Conservation (phyloP, 345 rosid species). For the Gossypium thurberi region DNA sequence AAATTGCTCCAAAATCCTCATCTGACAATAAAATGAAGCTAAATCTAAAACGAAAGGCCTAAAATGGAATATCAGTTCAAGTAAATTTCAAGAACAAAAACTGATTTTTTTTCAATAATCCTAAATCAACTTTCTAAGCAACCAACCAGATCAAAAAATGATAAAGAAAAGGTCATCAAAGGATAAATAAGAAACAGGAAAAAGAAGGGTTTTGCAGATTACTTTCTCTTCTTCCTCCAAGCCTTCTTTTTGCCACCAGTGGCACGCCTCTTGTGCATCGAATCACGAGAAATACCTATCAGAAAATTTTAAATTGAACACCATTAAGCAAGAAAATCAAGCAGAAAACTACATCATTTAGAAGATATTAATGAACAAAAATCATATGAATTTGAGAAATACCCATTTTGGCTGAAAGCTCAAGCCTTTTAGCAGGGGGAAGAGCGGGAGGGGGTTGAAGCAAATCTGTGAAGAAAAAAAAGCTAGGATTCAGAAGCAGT, state of each 20-base stretch:
- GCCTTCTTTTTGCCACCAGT: constrained; percentile 89
- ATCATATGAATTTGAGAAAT: not conserved
- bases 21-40: not conserved
- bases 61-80: not conserved
- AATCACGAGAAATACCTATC: constrained; percentile 80
- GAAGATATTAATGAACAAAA: not conserved
- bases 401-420: constrained; percentile 38
- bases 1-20: not conserved
- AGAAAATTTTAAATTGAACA: not conserved
- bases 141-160: constrained; percentile 1
- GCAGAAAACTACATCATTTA: not conserved
- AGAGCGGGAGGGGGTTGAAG: not conserved
- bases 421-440: not conserved
- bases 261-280: constrained; percentile 90
- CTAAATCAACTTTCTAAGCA: not conserved
- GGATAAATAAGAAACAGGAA: not conserved
- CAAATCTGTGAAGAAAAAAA: not conserved
- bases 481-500: not conserved
- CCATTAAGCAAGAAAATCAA: not conserved
- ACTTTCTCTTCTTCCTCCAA: constrained; percentile 96
- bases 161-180: not conserved
- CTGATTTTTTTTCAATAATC: not conserved
- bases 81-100: not conserved
- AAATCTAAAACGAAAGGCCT: not conserved
- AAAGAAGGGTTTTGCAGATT: not conserved